Percentiles rank a stretch among this genome's conserved stretches.
Conservation (phyloP, 1,284 basidiomycete genomes). For the Boletus mariae region DNA sequence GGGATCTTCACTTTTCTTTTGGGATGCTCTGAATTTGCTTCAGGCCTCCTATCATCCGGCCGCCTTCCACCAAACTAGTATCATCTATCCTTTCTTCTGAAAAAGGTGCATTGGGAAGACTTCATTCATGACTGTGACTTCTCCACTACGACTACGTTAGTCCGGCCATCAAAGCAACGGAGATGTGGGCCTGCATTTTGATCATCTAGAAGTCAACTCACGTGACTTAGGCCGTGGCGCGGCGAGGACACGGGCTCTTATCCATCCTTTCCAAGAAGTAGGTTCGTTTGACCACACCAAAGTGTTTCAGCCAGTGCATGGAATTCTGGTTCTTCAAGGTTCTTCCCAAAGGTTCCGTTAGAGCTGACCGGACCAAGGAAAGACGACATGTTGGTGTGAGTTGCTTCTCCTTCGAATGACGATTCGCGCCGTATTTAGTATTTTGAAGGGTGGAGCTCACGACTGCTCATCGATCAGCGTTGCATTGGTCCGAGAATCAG, state of each 20-base stretch:
- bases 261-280: neutral
- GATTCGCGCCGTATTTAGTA: neutral
- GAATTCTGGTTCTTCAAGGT: neutral
- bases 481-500: conserved; percentile 17
- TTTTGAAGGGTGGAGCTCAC: neutral
- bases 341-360: neutral
- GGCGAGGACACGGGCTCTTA: neutral
- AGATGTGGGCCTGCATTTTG: too few species aligned
- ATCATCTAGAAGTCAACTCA: conserved; percentile 6
- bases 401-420: conserved; percentile 8
- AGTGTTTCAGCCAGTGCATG: neutral
- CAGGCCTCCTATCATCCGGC: too few species aligned
- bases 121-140: too few species aligned
- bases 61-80: too few species aligned
- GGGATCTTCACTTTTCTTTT: too few species aligned
- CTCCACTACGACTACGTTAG: too few species aligned
- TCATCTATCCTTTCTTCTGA: too few species aligned
- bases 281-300: neutral
- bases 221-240: conserved; percentile 1
- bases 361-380: neutral
- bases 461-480: conserved; percentile 4
- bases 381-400: neutral
- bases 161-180: too few species aligned
- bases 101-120: too few species aligned
- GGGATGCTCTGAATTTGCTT: too few species aligned